phyloP scores from a whole-genome alignment of 148 eudicot species.

The Gaultheria prostrata region DNA sequence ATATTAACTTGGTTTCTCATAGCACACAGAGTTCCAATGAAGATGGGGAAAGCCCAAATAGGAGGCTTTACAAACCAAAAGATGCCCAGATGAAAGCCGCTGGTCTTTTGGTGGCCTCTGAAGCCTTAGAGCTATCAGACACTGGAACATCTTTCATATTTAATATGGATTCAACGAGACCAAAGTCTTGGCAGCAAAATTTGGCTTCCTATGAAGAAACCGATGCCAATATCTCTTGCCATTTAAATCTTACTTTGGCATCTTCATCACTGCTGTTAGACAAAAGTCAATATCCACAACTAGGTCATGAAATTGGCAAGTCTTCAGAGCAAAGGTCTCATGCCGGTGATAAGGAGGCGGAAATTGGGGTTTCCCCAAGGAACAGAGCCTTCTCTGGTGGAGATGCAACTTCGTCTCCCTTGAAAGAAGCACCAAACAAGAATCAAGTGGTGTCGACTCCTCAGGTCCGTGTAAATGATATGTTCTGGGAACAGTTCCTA shows the following conservation, averaged over 20 bases:
- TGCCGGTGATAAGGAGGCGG: slow-evolving; percentile 25
- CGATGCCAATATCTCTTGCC: slow-evolving; percentile 63
- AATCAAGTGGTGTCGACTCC: slow-evolving; percentile 42
- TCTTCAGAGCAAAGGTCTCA: slow-evolving; percentile 26
- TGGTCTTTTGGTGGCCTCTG: slow-evolving; percentile 43
- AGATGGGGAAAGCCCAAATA: slow-evolving; percentile 61
- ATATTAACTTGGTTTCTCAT: slow-evolving; percentile 65
- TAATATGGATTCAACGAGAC: slow-evolving; percentile 50
- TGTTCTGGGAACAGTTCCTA: slow-evolving; percentile 93
- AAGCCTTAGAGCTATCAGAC: slow-evolving; percentile 59
- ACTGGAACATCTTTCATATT: slow-evolving; percentile 54
- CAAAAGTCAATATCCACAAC: slow-evolving; percentile 38
- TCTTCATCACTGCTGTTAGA: slow-evolving; percentile 53
- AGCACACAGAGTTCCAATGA: slow-evolving; percentile 86
- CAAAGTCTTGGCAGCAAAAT: slow-evolving; percentile 43
- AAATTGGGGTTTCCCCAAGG: slow-evolving; percentile 20
- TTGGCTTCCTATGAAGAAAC: slow-evolving; percentile 47
- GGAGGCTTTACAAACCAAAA: slow-evolving; percentile 39
- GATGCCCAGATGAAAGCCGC: slow-evolving; percentile 41
- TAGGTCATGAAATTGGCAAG: slow-evolving; percentile 36
- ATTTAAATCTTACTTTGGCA: slow-evolving; percentile 75
- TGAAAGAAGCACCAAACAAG: slow-evolving; percentile 38
- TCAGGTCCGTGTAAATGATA: slow-evolving; percentile 66
- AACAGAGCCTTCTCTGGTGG: slow-evolving; percentile 20
- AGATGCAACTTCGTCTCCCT: slow-evolving; percentile 37